These are phyloP conservation scores for Zelonia costaricensis DNA, from an alignment of 208 protist genomes.

Conservation along the genomic window DNA sequence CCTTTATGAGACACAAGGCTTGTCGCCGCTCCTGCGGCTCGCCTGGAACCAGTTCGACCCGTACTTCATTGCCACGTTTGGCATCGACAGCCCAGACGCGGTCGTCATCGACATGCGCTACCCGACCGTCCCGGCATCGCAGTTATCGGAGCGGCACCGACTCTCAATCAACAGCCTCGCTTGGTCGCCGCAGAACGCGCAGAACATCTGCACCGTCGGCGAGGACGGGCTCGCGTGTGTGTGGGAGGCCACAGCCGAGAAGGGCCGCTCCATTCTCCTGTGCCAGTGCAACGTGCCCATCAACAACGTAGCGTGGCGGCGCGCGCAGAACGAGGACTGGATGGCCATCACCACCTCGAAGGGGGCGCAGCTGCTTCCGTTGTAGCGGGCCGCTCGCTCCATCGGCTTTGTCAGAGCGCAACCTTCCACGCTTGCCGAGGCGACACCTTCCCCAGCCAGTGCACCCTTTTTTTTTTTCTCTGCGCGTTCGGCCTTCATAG, in stretches of 20 bases:
- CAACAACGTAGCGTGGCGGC: slow-evolving; percentile 86
- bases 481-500: no score
- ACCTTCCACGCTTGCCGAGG: no score
- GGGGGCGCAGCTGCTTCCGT: slow-evolving; percentile 64
- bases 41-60: slow-evolving; percentile 97
- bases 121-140: slow-evolving; percentile 83
- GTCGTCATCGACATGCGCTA: slow-evolving; percentile 97
- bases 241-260: slow-evolving; percentile 93
- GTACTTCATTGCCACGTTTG: slow-evolving; percentile 97
- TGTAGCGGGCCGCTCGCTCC: slow-evolving; percentile 26
- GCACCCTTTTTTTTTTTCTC: no score
- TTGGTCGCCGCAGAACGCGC: slow-evolving; percentile 95
- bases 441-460: no score
- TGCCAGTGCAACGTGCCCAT: slow-evolving; percentile 70
- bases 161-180: slow-evolving; percentile 95
- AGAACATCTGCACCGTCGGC: slow-evolving; percentile 95
- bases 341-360: slow-evolving; percentile 84
- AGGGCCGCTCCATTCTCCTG: slow-evolving; percentile 51
- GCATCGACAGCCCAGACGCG: slow-evolving; percentile 93
- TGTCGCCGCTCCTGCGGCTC: slow-evolving; percentile 94
- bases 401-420: no score
- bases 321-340: slow-evolving; percentile 73
- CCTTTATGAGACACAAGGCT: slow-evolving; percentile 95
- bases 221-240: slow-evolving; percentile 97
- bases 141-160: slow-evolving; percentile 83